phyloP scores from a whole-genome alignment of 73 alveolate genomes.

The Paramecium caudatum region DNA sequence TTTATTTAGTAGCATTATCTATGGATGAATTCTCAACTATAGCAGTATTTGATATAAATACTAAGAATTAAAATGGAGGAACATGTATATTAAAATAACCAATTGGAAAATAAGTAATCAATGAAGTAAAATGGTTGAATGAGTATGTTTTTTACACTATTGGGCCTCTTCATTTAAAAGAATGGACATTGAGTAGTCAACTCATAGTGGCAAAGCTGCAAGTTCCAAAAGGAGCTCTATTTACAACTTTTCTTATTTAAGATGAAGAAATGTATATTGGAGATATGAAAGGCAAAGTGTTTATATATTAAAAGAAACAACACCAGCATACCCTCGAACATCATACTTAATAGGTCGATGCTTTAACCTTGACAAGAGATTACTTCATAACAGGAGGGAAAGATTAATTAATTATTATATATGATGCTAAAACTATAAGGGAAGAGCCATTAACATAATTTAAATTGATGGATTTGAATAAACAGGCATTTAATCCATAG shows the following conservation, averaged over 20 bases:
- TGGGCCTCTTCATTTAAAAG: conserved; percentile 92
- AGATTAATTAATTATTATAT: conserved; percentile 81
- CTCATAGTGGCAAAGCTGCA: conserved; percentile 76
- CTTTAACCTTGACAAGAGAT: conserved; percentile 79
- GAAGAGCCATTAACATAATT: not conserved
- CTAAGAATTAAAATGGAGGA: conserved; percentile 75
- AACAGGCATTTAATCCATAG: conserved; percentile 78
- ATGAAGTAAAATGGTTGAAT: conserved; percentile 84
- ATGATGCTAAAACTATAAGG: conserved; percentile 76
- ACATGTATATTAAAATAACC: conserved; percentile 53
- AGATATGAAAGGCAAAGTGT: conserved; percentile 73
- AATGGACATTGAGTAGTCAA: conserved; percentile 78
- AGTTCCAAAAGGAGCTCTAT: conserved; percentile 63
- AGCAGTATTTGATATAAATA: conserved; percentile 83
- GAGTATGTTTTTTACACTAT: conserved; percentile 90
- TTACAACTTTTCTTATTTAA: conserved; percentile 76
- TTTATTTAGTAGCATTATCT: conserved; percentile 84
- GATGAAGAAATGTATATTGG: conserved; percentile 85
- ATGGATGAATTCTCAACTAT: conserved; percentile 88
- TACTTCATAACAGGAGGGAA: conserved; percentile 94
- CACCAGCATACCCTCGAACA: conserved; percentile 72
- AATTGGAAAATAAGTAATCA: conserved; percentile 82
- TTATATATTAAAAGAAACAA: not conserved
- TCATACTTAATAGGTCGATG: conserved; percentile 83
- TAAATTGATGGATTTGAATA: not conserved